A percentile compares a stretch with the other conserved stretches of the same genome.
phyloP scores from a whole-genome alignment of 352 stramenopile genomes.

The Phytophthora pseudosyringae region DNA sequence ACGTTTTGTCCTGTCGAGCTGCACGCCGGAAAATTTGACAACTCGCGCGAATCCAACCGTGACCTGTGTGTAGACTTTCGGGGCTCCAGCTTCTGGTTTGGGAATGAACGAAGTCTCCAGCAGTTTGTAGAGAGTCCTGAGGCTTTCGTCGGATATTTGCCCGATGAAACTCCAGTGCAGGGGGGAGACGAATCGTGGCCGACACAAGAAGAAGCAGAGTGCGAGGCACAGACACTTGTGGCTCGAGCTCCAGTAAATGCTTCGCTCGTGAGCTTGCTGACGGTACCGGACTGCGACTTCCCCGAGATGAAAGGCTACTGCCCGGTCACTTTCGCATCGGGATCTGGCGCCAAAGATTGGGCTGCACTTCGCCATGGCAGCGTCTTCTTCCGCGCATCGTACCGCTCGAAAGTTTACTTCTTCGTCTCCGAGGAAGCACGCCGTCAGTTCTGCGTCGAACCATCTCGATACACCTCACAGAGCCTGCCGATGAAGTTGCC shows the following conservation, averaged over 20 bases:
- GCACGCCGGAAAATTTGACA: conserved; percentile 37
- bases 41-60: conserved; percentile 33
- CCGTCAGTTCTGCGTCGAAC: conserved; percentile 55
- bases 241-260: conserved; percentile 52
- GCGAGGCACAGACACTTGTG: conserved; percentile 41
- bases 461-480: conserved; percentile 45
- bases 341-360: conserved; percentile 53
- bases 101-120: conserved; percentile 39
- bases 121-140: conserved; percentile 42
- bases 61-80: conserved; percentile 55
- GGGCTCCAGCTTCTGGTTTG: conserved; percentile 49
- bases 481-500: conserved; percentile 71
- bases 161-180: conserved; percentile 14
- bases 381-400: conserved; percentile 71
- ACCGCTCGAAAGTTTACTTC: conserved; percentile 62
- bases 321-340: conserved; percentile 63
- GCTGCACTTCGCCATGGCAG: conserved; percentile 40
- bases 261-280: conserved; percentile 70
- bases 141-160: conserved; percentile 40
- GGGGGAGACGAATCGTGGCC: conserved; percentile 19
- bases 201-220: conserved; percentile 34
- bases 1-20: conserved; percentile 74
- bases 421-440: conserved; percentile 60
- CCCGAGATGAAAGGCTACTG: conserved; percentile 80
- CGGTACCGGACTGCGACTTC: conserved; percentile 69